Evolutionary conservation across 163 green algal species (phyloP), one percentile per base, ranked within the genome.

Genomic region (Scenedesmus sp.): DNA sequence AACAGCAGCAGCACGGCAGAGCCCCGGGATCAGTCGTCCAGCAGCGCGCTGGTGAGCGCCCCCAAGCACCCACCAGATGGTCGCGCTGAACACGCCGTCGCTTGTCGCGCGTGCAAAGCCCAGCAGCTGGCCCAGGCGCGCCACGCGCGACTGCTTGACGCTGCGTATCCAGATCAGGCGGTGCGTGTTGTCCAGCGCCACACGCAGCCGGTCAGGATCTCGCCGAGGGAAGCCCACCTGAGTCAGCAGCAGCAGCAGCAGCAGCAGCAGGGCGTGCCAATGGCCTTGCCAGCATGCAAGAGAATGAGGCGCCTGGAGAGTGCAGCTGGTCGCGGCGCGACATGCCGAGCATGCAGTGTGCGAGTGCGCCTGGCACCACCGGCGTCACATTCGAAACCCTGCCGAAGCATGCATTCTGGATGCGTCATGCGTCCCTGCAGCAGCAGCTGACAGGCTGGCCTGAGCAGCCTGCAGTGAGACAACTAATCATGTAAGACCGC

Each of bases 51-150:
- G n/a, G n/a, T n/a, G n/a, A n/a, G n/a, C n/a, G n/a, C n/a, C n/a
- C n/a, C n/a, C n/a, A n/a, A n/a, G n/a, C n/a, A 7, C 85, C 61
- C 33, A 90, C 97, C 97, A 99, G 53, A 99, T 97, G 5, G 96
- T 97, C 26, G 97, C 97, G 16, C 88, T 94, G 26, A 99, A 91
- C 18, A 94, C 94, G 40, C 95, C 95, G 88, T 99, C 97, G 46
- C 93, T 96, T 26, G 96, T 98, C 61, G 97, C 97, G 13, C 97
- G 94, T 2, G 95, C 97, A 95, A 99, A 99, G 20, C 95, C 97
- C 0, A 99, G 85, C 83, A 98, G 90, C 91, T 98, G 95, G 20
- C 96, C 96, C 83, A 95, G 56, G 37, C 92, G 90, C 4, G 96
- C 96, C 72, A 96, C 92, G 0, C 97, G 94, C 35, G 44, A 95